Evolutionary conservation across 495 filamentous ascomycete genomes (phyloP).

Genomic region (Pyrenopolyporus hunteri): DNA sequence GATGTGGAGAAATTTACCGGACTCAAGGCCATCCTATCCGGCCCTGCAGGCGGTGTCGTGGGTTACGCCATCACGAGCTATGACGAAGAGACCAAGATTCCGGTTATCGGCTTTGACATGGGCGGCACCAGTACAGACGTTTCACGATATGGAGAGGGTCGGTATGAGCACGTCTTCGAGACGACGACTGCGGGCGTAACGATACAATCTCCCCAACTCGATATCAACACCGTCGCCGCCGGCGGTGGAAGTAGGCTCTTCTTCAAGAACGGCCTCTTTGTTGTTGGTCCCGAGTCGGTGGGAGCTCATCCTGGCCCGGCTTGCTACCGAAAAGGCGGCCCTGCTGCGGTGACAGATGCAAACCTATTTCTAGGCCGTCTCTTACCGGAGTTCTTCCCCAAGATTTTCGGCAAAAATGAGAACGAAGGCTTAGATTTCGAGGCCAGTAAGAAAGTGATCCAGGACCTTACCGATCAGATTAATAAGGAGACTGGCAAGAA

Average conservation of each 20-base stretch:
- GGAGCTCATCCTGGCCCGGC: slow-evolving; percentile 46
- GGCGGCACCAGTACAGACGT: slow-evolving; percentile 93
- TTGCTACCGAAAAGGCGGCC: slow-evolving; percentile 49
- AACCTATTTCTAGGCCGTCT: slow-evolving; percentile 60
- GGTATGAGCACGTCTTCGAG: slow-evolving; percentile 96
- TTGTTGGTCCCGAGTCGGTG: slow-evolving; percentile 49
- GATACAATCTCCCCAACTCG: slow-evolving; percentile 92
- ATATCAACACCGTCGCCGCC: slow-evolving; percentile 83
- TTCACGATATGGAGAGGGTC: slow-evolving; percentile 83
- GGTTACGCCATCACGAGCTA: slow-evolving; percentile 95
- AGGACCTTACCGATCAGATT: slow-evolving; percentile 78
- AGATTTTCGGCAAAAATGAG: slow-evolving; percentile 94
- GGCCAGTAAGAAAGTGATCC: slow-evolving; percentile 76
- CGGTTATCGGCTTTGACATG: slow-evolving; percentile 98
- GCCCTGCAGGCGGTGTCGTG: slow-evolving; percentile 83
- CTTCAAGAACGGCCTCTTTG: slow-evolving; percentile 47
- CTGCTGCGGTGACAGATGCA: slow-evolving; percentile 50
- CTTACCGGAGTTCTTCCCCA: slow-evolving; percentile 93
- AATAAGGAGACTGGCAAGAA: slow-evolving; percentile 70
- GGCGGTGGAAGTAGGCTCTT: slow-evolving; percentile 50
- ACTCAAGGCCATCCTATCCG: slow-evolving; percentile 76
- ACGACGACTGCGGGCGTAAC: slow-evolving; percentile 95
- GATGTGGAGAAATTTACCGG: slow-evolving; percentile 79
- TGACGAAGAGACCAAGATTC: slow-evolving; percentile 82
- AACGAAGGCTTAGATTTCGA: slow-evolving; percentile 82